Percentiles rank a stretch among this genome's conserved stretches.
Conservation (phyloP, 202 grass and related monocot species). For the Brachypodium distachyon region DNA sequence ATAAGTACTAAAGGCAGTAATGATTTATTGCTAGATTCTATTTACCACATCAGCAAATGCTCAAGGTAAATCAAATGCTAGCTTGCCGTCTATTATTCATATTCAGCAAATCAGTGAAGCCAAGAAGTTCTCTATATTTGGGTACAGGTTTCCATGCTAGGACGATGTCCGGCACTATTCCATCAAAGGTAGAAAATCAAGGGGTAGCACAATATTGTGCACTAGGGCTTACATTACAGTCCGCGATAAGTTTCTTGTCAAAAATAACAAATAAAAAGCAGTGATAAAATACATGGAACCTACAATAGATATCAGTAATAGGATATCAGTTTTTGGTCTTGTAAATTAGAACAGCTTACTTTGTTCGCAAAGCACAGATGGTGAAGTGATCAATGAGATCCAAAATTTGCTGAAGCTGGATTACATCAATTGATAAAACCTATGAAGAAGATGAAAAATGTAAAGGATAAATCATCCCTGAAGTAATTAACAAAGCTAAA, state of each 20-base stretch:
- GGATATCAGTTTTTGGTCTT: neutral
- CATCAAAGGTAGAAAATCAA: conserved; percentile 11
- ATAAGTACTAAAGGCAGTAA: conserved; percentile 1
- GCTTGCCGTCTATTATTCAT: neutral
- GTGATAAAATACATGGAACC: conserved; percentile 18
- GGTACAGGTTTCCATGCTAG: neutral
- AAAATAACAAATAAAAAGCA: neutral
- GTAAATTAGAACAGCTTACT: conserved; percentile 49
- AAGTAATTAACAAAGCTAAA: conserved; percentile 1
- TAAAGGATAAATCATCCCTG: conserved; percentile 19
- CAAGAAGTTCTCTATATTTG: neutral
- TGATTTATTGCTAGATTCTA: neutral
- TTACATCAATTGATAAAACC: conserved; percentile 64
- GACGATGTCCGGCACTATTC: neutral
- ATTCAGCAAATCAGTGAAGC: conserved; percentile 16
- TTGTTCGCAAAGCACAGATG: conserved; percentile 69
- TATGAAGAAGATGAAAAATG: conserved; percentile 43
- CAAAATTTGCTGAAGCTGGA: conserved; percentile 74
- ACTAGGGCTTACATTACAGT: neutral
- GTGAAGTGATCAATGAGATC: conserved; percentile 79
- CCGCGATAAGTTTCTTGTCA: neutral
- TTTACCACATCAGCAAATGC: neutral
- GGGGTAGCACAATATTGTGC: neutral
- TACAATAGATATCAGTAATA: neutral
- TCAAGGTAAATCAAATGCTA: neutral